phyloP scores from a whole-genome alignment of 2,329 filamentous ascomycete species.

The Exophiala sideris region DNA sequence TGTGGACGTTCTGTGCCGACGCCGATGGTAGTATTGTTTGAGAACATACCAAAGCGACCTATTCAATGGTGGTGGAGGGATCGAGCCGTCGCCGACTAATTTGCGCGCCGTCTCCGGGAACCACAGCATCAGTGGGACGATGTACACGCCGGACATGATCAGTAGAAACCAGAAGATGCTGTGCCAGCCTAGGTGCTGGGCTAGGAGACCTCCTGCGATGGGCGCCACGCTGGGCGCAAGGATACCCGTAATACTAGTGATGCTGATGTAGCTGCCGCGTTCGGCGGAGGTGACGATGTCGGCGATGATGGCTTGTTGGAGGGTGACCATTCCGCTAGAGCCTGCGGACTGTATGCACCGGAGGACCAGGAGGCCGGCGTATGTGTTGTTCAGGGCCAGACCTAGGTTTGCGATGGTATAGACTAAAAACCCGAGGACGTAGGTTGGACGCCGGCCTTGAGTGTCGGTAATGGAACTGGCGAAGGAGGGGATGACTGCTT shows the following conservation, averaged over 20 bases:
- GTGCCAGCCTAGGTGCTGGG: conserved; percentile 49
- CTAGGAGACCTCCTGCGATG: conserved; percentile 48
- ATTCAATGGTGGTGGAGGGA: conserved; percentile 35
- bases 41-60: conserved; percentile 29
- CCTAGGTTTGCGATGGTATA: conserved; percentile 43
- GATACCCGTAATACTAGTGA: conserved; percentile 30
- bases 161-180: conserved; percentile 54
- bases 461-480: conserved; percentile 50
- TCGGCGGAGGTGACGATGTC: conserved; percentile 41
- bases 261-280: conserved; percentile 42
- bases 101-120: conserved; percentile 38
- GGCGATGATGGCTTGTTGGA: conserved; percentile 39
- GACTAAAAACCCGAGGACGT: conserved; percentile 43
- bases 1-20: not conserved
- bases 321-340: conserved; percentile 38
- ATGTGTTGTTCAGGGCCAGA: conserved; percentile 38
- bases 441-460: conserved; percentile 48
- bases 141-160: conserved; percentile 41
- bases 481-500: conserved; percentile 51
- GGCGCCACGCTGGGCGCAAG: conserved; percentile 49
- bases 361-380: conserved; percentile 36
- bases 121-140: conserved; percentile 29
- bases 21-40: conserved; percentile 1
- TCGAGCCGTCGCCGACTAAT: conserved; percentile 39
- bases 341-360: conserved; percentile 44